Base-by-base conservation (phyloP, 208 protist species). In the Acanthamoeba rhysodes region DNA sequence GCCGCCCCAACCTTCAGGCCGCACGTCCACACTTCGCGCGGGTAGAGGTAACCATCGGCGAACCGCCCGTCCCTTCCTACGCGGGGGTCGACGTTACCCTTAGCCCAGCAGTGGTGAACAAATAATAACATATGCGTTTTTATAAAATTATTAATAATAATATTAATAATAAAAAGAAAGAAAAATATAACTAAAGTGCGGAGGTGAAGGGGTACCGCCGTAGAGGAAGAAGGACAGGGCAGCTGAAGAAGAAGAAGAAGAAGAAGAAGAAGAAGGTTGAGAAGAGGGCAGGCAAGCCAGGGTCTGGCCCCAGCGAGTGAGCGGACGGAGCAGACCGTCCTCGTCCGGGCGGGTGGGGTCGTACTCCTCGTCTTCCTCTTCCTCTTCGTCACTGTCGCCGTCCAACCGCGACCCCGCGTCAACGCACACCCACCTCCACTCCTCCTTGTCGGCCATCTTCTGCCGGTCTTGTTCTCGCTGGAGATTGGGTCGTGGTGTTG, bases 11-110 rank as follows among this genome's bases (percentile, higher is more conserved):
- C 5, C 32, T 22, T 14, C 0, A 80, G 34, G 8, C n/a, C 14
- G 72, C 72, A 80, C 27, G 29, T 48, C 72, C 72, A 80, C 72
- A 80, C 72, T 45, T 80, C 72, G 32, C 32, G 27, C 2, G 72
- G 72, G 72, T 80, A 80, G 34, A 48, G 0, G 72, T 80, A 80
- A 20, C 72, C 72, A 22, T 80, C 72, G 24, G 72, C 29, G 22
- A 80, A 80, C 16, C 32, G 29, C 18, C 72, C 72, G 41, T 80
- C 72, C 37, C 72, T 50, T 48, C 72, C 72, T 80, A 37, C 0
- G 7, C 1, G 32, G 66, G 1, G 2, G 24, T n/a, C 0, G 50
- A 22, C 53, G 5, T 4, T 59, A 7, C 45, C 0, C 27, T 74
- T 74, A 10, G 22, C n/a, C 48, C 4, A 41, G 37, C 1, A 4